A percentile compares a stretch with the other conserved stretches of the same genome.
These are phyloP conservation scores for Thielaviopsis punctulata DNA, from an alignment of 2,329 filamentous ascomycete species.

Conservation along the genomic window DNA sequence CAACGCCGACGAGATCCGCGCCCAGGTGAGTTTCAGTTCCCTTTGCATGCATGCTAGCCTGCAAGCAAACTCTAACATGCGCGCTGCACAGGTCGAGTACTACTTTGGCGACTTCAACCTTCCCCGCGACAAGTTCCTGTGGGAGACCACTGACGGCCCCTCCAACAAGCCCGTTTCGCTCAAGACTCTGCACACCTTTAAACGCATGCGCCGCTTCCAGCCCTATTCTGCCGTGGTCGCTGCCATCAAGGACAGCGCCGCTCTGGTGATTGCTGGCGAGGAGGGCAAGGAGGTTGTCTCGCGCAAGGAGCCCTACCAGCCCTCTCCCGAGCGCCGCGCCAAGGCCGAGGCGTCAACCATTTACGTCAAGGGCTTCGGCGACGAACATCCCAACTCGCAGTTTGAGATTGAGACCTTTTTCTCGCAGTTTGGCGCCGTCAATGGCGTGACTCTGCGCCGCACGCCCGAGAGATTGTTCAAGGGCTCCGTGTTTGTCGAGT, in stretches of 20 bases:
- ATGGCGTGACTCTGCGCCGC: conserved; percentile 75
- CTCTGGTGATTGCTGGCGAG: conserved; percentile 57
- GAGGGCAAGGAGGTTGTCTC: conserved; percentile 55
- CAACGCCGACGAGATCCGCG: conserved; percentile 66
- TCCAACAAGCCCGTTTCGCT: conserved; percentile 70
- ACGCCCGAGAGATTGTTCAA: conserved; percentile 63
- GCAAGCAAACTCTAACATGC: background rate
- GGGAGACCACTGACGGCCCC: conserved; percentile 57
- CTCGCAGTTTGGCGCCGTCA: conserved; percentile 58
- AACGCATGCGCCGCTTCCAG: conserved; percentile 91
- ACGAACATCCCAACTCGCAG: conserved; percentile 68
- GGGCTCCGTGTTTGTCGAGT: conserved; percentile 92
- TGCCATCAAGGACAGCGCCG: conserved; percentile 61
- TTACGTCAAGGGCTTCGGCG: conserved; percentile 89
- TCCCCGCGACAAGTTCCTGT: conserved; percentile 73
- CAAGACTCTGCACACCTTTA: conserved; percentile 67
- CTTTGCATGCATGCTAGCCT: background rate
- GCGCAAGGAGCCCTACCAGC: conserved; percentile 57
- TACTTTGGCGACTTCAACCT: conserved; percentile 92
- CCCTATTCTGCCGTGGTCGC: conserved; percentile 69
- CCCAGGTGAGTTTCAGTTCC: conserved; percentile 41
- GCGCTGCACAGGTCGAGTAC: conserved; percentile 62
- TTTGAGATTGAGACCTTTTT: conserved; percentile 93
- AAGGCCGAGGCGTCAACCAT: conserved; percentile 57
- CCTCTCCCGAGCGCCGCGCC: conserved; percentile 40